Evolutionary conservation across 371 early-diverging fungal genomes (phyloP).

Genomic region (Rhizopus microsporus): DNA sequence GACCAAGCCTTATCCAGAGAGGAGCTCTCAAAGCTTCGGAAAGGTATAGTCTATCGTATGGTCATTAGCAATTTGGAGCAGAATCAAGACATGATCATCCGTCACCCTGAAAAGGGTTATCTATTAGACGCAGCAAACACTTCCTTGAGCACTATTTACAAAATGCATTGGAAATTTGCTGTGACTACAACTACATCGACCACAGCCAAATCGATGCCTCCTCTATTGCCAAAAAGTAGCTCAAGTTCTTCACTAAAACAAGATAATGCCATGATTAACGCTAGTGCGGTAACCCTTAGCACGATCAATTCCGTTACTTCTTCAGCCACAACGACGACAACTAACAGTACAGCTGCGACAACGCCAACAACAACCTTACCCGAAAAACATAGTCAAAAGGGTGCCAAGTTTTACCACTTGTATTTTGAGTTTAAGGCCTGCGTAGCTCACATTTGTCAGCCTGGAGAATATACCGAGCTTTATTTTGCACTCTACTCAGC

Average conservation of each 20-base stretch:
- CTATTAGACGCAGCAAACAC: conserved; percentile 58
- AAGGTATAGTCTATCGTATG: conserved; percentile 60
- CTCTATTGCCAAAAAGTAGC: conserved; percentile 2
- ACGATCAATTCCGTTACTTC: background rate
- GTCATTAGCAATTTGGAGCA: conserved; percentile 61
- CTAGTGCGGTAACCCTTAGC: background rate
- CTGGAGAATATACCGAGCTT: conserved; percentile 66
- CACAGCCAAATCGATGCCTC: background rate
- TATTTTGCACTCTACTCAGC: conserved; percentile 67
- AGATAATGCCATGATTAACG: background rate
- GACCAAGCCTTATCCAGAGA: conserved; percentile 67
- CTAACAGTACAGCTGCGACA: background rate
- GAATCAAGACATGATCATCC: conserved; percentile 59
- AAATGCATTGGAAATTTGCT: conserved; percentile 58
- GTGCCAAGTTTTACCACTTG: conserved; percentile 53
- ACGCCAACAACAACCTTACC: background rate
- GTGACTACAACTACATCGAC: background rate
- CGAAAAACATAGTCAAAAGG: conserved; percentile 14
- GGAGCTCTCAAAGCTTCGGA: conserved; percentile 56
- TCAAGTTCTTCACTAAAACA: conserved; percentile 1
- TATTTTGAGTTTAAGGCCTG: conserved; percentile 67
- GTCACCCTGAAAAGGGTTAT: conserved; percentile 66
- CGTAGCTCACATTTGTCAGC: conserved; percentile 65
- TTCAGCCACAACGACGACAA: background rate
- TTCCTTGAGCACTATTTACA: conserved; percentile 59